Percentiles rank a stretch among this genome's conserved stretches.
phyloP scores from a whole-genome alignment of 306 rosid genomes.

The Echinosophora koreensis region DNA sequence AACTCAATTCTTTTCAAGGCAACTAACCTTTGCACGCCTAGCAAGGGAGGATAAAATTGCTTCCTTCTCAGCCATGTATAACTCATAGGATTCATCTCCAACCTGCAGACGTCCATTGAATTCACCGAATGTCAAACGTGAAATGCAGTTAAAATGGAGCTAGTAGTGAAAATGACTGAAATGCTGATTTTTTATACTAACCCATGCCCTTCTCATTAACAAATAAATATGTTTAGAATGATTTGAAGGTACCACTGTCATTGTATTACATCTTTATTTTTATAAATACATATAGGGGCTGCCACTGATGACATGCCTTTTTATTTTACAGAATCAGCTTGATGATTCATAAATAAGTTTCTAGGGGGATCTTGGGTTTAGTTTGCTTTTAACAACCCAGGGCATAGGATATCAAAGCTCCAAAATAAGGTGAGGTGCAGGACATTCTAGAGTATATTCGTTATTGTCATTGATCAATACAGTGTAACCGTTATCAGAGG shows the following conservation, averaged over 20 bases:
- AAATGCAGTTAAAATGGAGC: constrained; percentile 15
- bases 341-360: neutral
- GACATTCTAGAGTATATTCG: neutral
- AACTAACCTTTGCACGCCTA: constrained; percentile 91
- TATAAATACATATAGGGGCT: neutral
- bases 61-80: constrained; percentile 73
- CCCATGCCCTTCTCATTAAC: neutral
- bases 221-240: neutral
- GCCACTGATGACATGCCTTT: neutral
- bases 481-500: neutral
- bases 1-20: neutral
- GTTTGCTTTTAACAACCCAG: neutral
- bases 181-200: neutral
- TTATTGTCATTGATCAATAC: neutral
- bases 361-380: neutral
- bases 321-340: neutral
- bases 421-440: neutral
- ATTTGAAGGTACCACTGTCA: neutral
- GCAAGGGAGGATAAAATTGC: constrained; percentile 84
- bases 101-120: constrained; percentile 61
- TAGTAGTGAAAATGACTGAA: constrained; percentile 1
- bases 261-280: neutral
- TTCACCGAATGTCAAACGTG: constrained; percentile 26
- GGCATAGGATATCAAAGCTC: neutral
- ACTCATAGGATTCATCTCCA: constrained; percentile 89